Percentiles rank a stretch among this genome's conserved stretches.
These are phyloP conservation scores for Candida ortonii DNA, from an alignment of 805 yeast genomes.

Conservation along the genomic window DNA sequence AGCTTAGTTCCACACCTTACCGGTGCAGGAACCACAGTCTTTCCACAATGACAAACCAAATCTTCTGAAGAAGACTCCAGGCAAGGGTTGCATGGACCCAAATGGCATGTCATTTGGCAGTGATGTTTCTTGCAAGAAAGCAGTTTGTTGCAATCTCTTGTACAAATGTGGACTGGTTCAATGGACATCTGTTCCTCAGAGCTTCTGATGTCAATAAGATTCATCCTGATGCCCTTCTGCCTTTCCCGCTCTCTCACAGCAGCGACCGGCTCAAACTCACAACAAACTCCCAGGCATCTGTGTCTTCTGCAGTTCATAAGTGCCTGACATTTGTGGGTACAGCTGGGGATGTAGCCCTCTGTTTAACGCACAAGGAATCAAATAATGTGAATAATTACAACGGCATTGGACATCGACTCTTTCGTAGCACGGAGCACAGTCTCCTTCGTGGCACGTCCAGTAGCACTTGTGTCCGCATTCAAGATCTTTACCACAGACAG, in stretches of 20 bases:
- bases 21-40: slow-evolving; percentile 75
- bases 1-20: slow-evolving; percentile 76
- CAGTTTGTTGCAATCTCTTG: slow-evolving; percentile 58
- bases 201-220: slow-evolving; percentile 33
- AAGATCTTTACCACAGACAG: slow-evolving; percentile 58
- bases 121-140: slow-evolving; percentile 64
- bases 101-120: slow-evolving; percentile 71
- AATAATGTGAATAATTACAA: slow-evolving; percentile 56
- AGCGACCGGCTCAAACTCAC: slow-evolving; percentile 64
- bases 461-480: slow-evolving; percentile 74
- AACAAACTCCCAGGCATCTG: slow-evolving; percentile 66
- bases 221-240: slow-evolving; percentile 47
- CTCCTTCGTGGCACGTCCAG: slow-evolving; percentile 71
- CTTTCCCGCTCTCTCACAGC: slow-evolving; percentile 50
- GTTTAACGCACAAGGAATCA: slow-evolving; percentile 63
- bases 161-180: slow-evolving; percentile 75
- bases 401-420: slow-evolving; percentile 52
- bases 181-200: slow-evolving; percentile 54
- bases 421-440: slow-evolving; percentile 65
- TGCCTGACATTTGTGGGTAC: slow-evolving; percentile 71
- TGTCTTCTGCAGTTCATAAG: slow-evolving; percentile 79
- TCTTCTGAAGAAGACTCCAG: slow-evolving; percentile 79
- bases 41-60: slow-evolving; percentile 76
- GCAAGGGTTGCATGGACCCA: slow-evolving; percentile 79
- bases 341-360: slow-evolving; percentile 52